Base-by-base conservation (phyloP, 169 alveolate species). In the Babesia sp. region DNA sequence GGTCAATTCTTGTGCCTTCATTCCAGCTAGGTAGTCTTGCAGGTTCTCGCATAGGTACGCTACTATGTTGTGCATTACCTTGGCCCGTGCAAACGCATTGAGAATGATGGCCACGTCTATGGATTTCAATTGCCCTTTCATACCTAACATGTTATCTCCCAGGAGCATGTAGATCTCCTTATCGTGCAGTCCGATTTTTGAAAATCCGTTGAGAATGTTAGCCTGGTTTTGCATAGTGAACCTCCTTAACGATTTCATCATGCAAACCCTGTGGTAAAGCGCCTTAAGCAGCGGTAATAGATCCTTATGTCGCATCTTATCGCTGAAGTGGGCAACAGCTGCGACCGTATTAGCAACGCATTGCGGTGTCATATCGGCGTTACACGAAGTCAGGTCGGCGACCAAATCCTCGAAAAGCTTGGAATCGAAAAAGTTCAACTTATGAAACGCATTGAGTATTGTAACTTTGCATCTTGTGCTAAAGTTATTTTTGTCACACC, bases 261-360 rank as follows among this genome's bases (percentile, higher is more conserved):
- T 37, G 24, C 41, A 56, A 1, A 81, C 11, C 33, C 29, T 12
- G 58, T 34, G 63, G 22, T 58, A 42, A 0, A 61, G 53, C 3
- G 78, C 78, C 3, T 72, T 72, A 34, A 61, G 71, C 24, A 81
- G 63, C 18, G n/a, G 33, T 5, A 46, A 0, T 50, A 81, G 0
- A 11, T 28, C 46, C 37, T 37, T 42, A 5, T 6, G 37, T 33
- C 34, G 33, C 9, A 81, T 33, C 22, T 31, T 39, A 16, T 14
- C n/a, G 20, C 51, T 31, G 73, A 81, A 81, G 11, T 81, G 48
- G 58, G 84, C 50, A 20, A 56, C 59, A 9, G 89, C 87, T 7
- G 75, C 34, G 34, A 81, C 55, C 8, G 75, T 60, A 66, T 81
- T 81, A n/a, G 80, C 89, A 14, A 71, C 55, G 46, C 89, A 81